These are phyloP conservation scores for Myriangium duriaei DNA, from an alignment of 2,329 filamentous ascomycete genomes.

Conservation along the genomic window DNA sequence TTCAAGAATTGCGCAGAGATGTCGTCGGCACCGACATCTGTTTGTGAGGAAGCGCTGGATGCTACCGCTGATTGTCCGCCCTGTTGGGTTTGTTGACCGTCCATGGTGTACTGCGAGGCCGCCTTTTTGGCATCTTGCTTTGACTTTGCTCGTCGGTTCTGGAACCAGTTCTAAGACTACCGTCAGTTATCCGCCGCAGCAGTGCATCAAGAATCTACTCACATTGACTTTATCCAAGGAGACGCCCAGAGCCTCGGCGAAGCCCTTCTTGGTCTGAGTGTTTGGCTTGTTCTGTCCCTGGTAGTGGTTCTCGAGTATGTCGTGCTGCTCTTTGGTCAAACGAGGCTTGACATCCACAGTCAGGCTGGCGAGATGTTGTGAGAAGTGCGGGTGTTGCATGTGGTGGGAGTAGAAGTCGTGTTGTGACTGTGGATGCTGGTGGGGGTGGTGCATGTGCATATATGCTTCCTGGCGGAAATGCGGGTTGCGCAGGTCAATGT, in stretches of 20 bases:
- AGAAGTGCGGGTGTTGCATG: constrained; percentile 8
- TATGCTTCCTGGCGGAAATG: constrained; percentile 11
- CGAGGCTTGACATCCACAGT: constrained; percentile 36
- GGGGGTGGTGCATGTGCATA: constrained; percentile 5
- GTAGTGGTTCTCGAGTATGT: constrained; percentile 39
- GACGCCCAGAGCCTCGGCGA: constrained; percentile 35
- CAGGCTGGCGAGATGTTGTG: constrained; percentile 15
- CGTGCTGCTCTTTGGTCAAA: constrained; percentile 41
- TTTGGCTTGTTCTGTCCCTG: constrained; percentile 37
- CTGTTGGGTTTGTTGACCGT: constrained; percentile 3
- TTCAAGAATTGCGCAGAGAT: constrained; percentile 20
- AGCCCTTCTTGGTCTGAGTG: constrained; percentile 38
- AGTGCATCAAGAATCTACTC: constrained; percentile 16
- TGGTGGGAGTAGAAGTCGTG: constrained; percentile 8
- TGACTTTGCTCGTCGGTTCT: constrained; percentile 40
- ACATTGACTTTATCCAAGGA: constrained; percentile 43
- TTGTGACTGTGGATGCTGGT: constrained; percentile 1
- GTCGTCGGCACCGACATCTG: constrained; percentile 19
- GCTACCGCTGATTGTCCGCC: constrained; percentile 9
- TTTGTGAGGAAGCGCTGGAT: constrained; percentile 9
- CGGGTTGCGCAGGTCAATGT: constrained; percentile 12
- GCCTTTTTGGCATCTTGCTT: constrained; percentile 41
- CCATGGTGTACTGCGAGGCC: constrained; percentile 12
- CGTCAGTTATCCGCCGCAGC: constrained; percentile 20
- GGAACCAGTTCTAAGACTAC: constrained; percentile 38